Evolutionary conservation across 768 basidiomycete genomes (phyloP).

Genomic region (Hydnum rufescens): DNA sequence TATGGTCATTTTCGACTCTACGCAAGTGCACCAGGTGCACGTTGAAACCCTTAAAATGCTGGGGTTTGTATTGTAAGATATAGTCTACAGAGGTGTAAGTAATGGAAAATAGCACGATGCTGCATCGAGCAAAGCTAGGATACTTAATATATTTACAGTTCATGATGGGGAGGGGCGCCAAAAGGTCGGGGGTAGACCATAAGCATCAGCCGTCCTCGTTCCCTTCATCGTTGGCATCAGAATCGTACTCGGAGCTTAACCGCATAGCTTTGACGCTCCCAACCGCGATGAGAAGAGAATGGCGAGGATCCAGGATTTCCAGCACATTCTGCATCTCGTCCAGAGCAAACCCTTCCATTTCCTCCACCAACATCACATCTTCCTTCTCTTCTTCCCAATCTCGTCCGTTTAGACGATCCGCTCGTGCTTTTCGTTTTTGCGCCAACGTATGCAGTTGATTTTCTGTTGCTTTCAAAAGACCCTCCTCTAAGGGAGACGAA

Average conservation of each 20-base stretch:
- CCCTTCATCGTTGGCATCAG: background rate
- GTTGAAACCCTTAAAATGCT: no score
- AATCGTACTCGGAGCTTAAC: conserved; percentile 14
- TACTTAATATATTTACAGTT: no score
- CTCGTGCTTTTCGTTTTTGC: conserved; percentile 40
- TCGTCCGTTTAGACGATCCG: conserved; percentile 17
- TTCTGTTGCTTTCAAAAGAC: conserved; percentile 48
- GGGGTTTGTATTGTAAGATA: no score
- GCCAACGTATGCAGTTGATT: conserved; percentile 49
- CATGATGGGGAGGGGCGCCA: no score
- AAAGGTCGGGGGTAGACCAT: no score
- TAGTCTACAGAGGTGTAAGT: no score
- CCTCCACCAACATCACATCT: conserved; percentile 51
- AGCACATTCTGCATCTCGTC: conserved; percentile 62
- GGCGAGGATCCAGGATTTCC: conserved; percentile 31
- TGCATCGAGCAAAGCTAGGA: no score
- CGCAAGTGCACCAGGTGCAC: no score
- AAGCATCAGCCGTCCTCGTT: no score
- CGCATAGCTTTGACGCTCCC: conserved; percentile 55
- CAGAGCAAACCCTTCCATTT: conserved; percentile 65
- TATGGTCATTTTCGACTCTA: no score
- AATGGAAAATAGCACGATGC: no score
- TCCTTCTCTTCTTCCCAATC: conserved; percentile 35
- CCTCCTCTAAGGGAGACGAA: conserved; percentile 31
- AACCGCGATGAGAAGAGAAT: conserved; percentile 49